These are phyloP conservation scores for Peronospora destructor DNA, from an alignment of 352 stramenopile genomes.

Conservation along the genomic window DNA sequence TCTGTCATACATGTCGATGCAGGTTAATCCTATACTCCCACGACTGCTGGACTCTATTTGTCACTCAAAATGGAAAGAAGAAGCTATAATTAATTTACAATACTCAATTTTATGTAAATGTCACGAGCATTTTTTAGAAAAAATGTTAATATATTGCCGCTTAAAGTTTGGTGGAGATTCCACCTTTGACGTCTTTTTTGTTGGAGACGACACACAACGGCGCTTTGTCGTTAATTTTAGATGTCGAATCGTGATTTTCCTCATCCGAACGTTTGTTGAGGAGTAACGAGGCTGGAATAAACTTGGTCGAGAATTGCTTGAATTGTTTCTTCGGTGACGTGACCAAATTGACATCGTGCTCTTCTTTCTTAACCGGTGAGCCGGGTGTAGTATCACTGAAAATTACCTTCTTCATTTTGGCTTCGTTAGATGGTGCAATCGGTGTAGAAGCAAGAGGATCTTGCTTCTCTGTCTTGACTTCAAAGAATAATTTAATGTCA, in stretches of 20 bases:
- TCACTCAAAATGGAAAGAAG: no score
- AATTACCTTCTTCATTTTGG: slow-evolving; percentile 5
- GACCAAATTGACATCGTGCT: slow-evolving; percentile 1
- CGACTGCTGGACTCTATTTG: no score
- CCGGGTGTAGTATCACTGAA: background rate
- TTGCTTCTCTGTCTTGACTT: slow-evolving; percentile 32
- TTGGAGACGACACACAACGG: slow-evolving; percentile 13
- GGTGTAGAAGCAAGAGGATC: slow-evolving; percentile 7
- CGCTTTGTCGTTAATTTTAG: slow-evolving; percentile 16
- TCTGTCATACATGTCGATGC: no score
- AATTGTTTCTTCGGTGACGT: slow-evolving; percentile 12
- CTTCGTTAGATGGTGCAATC: slow-evolving; percentile 2
- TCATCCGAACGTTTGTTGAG: slow-evolving; percentile 31
- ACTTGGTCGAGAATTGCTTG: slow-evolving; percentile 25
- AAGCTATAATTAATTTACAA: no score
- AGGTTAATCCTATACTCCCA: no score
- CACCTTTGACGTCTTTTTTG: slow-evolving; percentile 10
- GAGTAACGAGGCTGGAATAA: slow-evolving; percentile 41
- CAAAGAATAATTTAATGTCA: slow-evolving; percentile 69
- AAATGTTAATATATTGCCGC: no score
- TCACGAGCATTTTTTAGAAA: no score
- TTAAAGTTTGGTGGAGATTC: slow-evolving; percentile 24
- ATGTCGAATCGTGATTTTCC: background rate
- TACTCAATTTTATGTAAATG: no score
- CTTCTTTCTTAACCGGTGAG: slow-evolving; percentile 16